phyloP scores from a whole-genome alignment of 208 protist species.

The Eutreptiella sp. region DNA sequence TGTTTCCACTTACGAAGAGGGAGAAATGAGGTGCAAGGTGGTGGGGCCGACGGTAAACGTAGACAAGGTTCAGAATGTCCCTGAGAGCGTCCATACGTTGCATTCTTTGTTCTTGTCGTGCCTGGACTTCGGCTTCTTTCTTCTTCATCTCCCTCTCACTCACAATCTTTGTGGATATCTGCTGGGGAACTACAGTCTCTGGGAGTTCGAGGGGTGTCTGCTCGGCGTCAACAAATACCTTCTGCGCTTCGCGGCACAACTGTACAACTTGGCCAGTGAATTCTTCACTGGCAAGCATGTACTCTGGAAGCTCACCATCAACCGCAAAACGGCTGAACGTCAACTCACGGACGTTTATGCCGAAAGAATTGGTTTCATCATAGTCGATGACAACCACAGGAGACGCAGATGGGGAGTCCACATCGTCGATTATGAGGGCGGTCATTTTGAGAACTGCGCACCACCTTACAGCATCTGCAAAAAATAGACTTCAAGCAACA shows the following conservation, averaged over 20 bases:
- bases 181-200: background rate
- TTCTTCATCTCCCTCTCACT: background rate
- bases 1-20: constrained; percentile 15
- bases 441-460: too few relatives aligned
- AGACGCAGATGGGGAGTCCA: too few relatives aligned
- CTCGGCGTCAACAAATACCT: constrained; percentile 9
- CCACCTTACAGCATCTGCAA: too few relatives aligned
- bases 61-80: background rate
- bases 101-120: constrained; percentile 3
- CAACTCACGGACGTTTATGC: background rate
- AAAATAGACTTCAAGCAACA: too few relatives aligned
- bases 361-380: too few relatives aligned
- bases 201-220: constrained; percentile 4
- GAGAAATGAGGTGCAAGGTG: constrained; percentile 1
- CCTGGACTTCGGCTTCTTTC: constrained; percentile 5
- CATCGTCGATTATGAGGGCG: too few relatives aligned
- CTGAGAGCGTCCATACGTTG: background rate
- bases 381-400: too few relatives aligned
- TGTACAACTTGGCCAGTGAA: constrained; percentile 4
- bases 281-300: background rate
- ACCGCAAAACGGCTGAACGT: background rate
- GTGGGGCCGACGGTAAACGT: background rate
- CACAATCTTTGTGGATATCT: background rate
- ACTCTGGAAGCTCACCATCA: too few relatives aligned
- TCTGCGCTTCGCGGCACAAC: constrained; percentile 1